phyloP scores from a whole-genome alignment of 495 filamentous ascomycete species.

The Podospora pseudocomata region DNA sequence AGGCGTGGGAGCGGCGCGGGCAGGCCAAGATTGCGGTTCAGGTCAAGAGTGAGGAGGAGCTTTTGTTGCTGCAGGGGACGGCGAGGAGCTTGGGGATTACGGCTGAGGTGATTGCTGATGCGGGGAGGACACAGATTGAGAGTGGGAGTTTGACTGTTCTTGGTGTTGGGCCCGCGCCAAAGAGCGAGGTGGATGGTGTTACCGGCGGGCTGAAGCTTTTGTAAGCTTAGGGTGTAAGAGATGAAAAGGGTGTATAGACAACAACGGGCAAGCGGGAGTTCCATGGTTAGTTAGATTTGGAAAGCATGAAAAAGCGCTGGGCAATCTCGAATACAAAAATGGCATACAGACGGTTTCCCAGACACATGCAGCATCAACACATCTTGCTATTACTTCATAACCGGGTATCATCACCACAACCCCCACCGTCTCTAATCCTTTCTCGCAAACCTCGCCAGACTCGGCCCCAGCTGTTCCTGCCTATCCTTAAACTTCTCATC shows the following conservation, averaged over 20 bases:
- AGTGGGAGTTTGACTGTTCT: slow-evolving; percentile 85
- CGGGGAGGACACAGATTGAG: slow-evolving; percentile 97
- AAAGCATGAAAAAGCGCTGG: neutral
- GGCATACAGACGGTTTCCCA: neutral
- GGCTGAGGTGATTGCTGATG: slow-evolving; percentile 85
- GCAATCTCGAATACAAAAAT: neutral
- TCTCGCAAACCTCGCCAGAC: slow-evolving; percentile 46
- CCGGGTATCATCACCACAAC: slow-evolving; percentile 30
- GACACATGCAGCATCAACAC: slow-evolving; percentile 3
- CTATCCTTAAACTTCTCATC: slow-evolving; percentile 42
- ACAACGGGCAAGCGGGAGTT: neutral
- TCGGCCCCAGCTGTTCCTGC: slow-evolving; percentile 44
- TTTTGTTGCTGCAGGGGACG: slow-evolving; percentile 69
- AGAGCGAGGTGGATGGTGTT: slow-evolving; percentile 78
- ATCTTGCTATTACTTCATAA: neutral
- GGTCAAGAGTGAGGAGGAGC: slow-evolving; percentile 76
- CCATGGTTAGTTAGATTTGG: neutral
- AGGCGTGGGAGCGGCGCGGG: slow-evolving; percentile 76
- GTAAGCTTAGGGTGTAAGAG: slow-evolving; percentile 34
- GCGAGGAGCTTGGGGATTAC: slow-evolving; percentile 82
- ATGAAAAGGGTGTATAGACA: neutral
- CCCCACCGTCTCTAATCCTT: slow-evolving; percentile 36
- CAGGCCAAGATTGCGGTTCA: slow-evolving; percentile 93
- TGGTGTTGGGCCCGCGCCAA: slow-evolving; percentile 83
- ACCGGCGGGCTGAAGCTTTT: slow-evolving; percentile 86